A percentile compares a stretch with the other conserved stretches of the same genome.
Evolutionary conservation across 352 stramenopile species (phyloP).

Genomic region (Pythium inflatum): DNA sequence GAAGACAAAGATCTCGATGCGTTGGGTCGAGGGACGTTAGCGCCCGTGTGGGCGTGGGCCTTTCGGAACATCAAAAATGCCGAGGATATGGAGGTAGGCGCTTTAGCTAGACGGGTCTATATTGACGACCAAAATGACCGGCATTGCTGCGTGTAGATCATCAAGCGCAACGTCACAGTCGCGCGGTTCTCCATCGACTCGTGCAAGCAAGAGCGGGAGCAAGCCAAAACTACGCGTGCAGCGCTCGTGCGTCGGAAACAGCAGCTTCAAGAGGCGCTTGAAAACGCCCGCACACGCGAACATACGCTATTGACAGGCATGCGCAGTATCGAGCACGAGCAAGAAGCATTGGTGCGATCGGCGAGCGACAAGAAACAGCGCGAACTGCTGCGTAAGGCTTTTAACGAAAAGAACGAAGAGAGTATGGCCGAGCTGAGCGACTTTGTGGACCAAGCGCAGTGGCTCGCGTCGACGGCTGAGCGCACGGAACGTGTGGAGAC

Average conservation of each 20-base stretch:
- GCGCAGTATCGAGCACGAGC: slow-evolving; percentile 37
- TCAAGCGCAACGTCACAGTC: slow-evolving; percentile 42
- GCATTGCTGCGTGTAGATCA: slow-evolving; percentile 22
- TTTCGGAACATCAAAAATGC: slow-evolving; percentile 45
- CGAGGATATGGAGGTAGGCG: slow-evolving; percentile 41
- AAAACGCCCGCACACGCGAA: slow-evolving; percentile 33
- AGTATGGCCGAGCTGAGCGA: neutral
- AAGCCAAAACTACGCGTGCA: slow-evolving; percentile 30
- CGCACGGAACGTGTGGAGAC: neutral
- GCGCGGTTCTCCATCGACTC: slow-evolving; percentile 38
- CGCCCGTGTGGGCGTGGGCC: slow-evolving; percentile 45
- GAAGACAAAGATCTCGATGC: slow-evolving; percentile 54
- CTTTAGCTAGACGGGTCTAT: no score
- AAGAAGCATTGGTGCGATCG: neutral
- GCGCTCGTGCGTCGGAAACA: slow-evolving; percentile 29
- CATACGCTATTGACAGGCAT: slow-evolving; percentile 33
- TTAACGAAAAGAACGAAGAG: slow-evolving; percentile 32
- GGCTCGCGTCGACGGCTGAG: neutral
- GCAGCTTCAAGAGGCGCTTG: slow-evolving; percentile 35
- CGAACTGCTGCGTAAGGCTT: slow-evolving; percentile 36
- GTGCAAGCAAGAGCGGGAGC: slow-evolving; percentile 42
- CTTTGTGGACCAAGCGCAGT: slow-evolving; percentile 13
- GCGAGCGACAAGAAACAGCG: slow-evolving; percentile 36
- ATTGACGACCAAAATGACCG: neutral
- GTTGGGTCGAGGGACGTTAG: slow-evolving; percentile 39